Base-by-base conservation (phyloP, 768 basidiomycete species). In the Coprinopsis cinerea region DNA sequence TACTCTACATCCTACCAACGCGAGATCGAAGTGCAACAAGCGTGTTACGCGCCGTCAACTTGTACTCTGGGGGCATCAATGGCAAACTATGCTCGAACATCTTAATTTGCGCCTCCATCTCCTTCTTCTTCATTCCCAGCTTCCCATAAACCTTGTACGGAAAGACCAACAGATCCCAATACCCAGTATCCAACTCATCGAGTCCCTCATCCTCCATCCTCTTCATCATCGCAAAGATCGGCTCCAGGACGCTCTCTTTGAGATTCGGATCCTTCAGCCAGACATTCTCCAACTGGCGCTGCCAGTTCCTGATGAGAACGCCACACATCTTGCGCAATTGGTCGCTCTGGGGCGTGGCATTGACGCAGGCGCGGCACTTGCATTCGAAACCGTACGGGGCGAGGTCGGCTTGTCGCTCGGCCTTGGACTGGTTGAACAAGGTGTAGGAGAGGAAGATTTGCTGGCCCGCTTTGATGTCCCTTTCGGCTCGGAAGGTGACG, bases 311-410 rank as follows among this genome's bases (percentile, higher is more conserved):
- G 15, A 15, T 32, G 30, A 32, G 9, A 7, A 7, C 30, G 9
- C 15, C 9, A 15, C 15, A 32, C 30, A 15, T 32, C 17, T 14
- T 45, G 11, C 51, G 46, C 13, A 54, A 30, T 44, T 52, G 49
- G 47, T 55, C 53, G 34, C 56, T 46, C 50, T 51, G 43, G 20
- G 59, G 53, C 7, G 56, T 55, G 10, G 54, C 54, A n/a, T 61
- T 53, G 35, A 39, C 32, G 50, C 69, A 71, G 9, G 62, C 54
- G n/a, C 42, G n/a, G 52, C 70, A 73, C n/a, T 57, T 48, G 55
- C 71, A 73, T 10, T 44, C 43, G 52, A 73, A 57, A 1, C 57
- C 62, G 52, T 70, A 70, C 0, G 60, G 59, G 6, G 49, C 48
- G 14, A 70, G 61, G 1, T 44, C 50, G 15, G 34, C 47, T 40